These are phyloP conservation scores for Coriaria nepalensis DNA, from an alignment of 306 rosid genomes.

Conservation along the genomic window DNA sequence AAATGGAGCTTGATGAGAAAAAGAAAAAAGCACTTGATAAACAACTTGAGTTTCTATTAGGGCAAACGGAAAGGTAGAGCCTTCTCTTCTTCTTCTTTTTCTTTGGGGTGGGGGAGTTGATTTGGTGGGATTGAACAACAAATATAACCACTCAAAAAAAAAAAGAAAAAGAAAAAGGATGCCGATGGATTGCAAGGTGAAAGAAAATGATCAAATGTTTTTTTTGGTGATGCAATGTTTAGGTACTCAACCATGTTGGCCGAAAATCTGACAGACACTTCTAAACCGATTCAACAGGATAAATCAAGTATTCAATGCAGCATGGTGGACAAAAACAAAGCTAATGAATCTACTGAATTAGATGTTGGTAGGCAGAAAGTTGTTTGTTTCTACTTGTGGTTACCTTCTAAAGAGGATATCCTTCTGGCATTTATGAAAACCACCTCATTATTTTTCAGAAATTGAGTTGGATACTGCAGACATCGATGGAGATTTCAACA, in stretches of 20 bases:
- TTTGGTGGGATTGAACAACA: not conserved
- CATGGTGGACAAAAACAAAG: conserved; percentile 24
- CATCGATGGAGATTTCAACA: conserved; percentile 13
- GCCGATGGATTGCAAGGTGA: no score
- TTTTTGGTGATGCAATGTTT: conserved; percentile 20
- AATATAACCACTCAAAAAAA: not conserved
- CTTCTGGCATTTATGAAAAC: conserved; percentile 11
- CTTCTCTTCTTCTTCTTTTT: conserved; percentile 8
- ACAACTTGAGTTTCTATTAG: conserved; percentile 95
- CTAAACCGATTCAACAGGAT: conserved; percentile 44
- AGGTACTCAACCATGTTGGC: conserved; percentile 99
- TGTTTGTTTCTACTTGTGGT: conserved; percentile 5
- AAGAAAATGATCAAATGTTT: conserved; percentile 1
- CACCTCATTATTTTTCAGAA: conserved; percentile 24
- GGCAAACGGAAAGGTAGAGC: conserved; percentile 87
- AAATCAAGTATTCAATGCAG: conserved; percentile 23
- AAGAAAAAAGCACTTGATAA: conserved; percentile 92
- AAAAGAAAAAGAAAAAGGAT: no score
- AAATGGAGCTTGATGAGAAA: conserved; percentile 84
- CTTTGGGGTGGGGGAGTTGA: not conserved
- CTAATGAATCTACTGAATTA: conserved; percentile 30
- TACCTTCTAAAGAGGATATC: conserved; percentile 6
- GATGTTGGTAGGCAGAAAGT: conserved; percentile 47
- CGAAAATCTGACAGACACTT: conserved; percentile 74
- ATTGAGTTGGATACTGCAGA: conserved; percentile 29